Conservation (phyloP, 352 stramenopile species). For the Globisporangium irregulare region DNA sequence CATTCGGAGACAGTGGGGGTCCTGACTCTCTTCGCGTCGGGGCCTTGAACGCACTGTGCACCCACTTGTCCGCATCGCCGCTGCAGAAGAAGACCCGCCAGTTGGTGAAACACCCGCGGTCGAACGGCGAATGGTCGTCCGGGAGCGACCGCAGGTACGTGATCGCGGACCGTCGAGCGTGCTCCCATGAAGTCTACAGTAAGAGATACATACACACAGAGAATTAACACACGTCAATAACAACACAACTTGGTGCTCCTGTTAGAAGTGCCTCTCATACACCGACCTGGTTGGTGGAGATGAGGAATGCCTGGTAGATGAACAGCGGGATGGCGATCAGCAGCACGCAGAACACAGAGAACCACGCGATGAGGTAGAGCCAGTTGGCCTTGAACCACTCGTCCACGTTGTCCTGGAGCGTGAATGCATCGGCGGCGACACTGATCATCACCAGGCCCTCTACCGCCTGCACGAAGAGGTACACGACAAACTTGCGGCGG, state of each 20-base stretch:
- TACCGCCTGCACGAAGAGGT: conserved; percentile 54
- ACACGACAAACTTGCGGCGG: conserved; percentile 62
- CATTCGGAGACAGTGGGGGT: conserved; percentile 1
- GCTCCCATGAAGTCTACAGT: conserved; percentile 66
- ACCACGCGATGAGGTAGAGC: conserved; percentile 60
- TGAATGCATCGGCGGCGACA: conserved; percentile 49
- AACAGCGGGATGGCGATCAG: conserved; percentile 60
- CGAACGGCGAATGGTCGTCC: conserved; percentile 64
- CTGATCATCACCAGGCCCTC: conserved; percentile 49
- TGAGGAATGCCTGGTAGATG: conserved; percentile 65
- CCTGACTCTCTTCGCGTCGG: not conserved
- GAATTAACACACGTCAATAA: not conserved
- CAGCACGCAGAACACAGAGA: conserved; percentile 54
- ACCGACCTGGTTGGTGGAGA: conserved; percentile 60
- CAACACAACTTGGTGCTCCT: not conserved
- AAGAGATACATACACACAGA: not conserved
- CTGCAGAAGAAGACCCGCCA: conserved; percentile 53
- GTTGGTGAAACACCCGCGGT: conserved; percentile 55
- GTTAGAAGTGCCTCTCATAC: not conserved
- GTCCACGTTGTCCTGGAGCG: conserved; percentile 50
- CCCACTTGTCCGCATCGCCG: conserved; percentile 60
- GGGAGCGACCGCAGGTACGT: conserved; percentile 68
- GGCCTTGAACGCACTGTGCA: conserved; percentile 28
- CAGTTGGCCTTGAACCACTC: conserved; percentile 75
- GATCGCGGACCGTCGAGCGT: conserved; percentile 61